phyloP scores from a whole-genome alignment of 768 basidiomycete genomes.

The Pholiota molesta region DNA sequence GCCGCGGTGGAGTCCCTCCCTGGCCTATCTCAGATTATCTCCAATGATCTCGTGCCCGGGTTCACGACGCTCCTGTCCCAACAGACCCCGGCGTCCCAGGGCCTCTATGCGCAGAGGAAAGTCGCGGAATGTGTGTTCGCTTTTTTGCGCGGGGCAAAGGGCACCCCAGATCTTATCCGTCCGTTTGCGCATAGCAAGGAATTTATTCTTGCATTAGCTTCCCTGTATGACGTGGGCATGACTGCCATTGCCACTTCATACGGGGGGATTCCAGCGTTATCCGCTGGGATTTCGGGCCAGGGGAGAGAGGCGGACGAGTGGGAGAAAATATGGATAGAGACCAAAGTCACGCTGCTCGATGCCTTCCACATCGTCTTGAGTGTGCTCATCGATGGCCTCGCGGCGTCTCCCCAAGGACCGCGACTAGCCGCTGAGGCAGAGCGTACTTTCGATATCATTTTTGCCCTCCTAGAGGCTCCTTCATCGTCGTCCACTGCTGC shows the following conservation, averaged over 20 bases:
- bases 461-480: slow-evolving; percentile 56
- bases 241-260: slow-evolving; percentile 58
- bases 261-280: slow-evolving; percentile 50
- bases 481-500: slow-evolving; percentile 30
- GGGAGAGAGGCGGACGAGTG: slow-evolving; percentile 56
- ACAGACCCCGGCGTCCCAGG: slow-evolving; percentile 40
- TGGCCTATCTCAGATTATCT: slow-evolving; percentile 34
- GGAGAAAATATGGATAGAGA: slow-evolving; percentile 72
- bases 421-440: slow-evolving; percentile 52
- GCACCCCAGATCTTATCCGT: slow-evolving; percentile 49
- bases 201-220: slow-evolving; percentile 60
- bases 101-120: slow-evolving; percentile 69
- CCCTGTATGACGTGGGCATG: slow-evolving; percentile 63
- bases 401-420: slow-evolving; percentile 39
- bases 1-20: slow-evolving; percentile 38
- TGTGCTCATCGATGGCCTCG: slow-evolving; percentile 51
- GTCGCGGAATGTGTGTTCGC: slow-evolving; percentile 56
- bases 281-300: slow-evolving; percentile 23
- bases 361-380: slow-evolving; percentile 62
- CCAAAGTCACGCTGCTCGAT: slow-evolving; percentile 75
- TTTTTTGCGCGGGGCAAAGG: slow-evolving; percentile 50
- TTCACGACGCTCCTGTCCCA: slow-evolving; percentile 54
- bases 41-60: slow-evolving; percentile 55
- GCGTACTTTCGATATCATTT: slow-evolving; percentile 57
- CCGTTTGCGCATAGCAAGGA: slow-evolving; percentile 53